phyloP scores from a whole-genome alignment of 1,284 basidiomycete genomes.

The Ustilago xerochloae region DNA sequence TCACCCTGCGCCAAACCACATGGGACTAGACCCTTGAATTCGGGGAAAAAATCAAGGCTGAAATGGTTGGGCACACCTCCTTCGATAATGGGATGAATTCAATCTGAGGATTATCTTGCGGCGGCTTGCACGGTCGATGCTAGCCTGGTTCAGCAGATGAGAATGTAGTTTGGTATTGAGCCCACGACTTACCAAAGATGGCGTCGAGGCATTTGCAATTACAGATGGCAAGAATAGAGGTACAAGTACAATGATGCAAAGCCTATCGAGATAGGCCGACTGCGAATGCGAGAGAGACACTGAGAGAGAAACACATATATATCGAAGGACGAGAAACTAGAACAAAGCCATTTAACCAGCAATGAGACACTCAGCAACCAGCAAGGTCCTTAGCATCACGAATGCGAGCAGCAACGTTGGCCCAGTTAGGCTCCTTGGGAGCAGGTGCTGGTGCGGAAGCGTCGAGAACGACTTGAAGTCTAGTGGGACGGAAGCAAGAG shows the following conservation, averaged over 20 bases:
- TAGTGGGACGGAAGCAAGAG: neutral
- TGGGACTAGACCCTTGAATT: conserved; percentile 7
- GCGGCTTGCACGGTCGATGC: too few species aligned
- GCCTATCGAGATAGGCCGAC: conserved; percentile 6
- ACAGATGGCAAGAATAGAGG: conserved; percentile 8
- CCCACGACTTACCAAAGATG: too few species aligned
- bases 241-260: conserved; percentile 34
- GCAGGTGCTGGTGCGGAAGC: conserved; percentile 27
- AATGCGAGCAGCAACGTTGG: conserved; percentile 40
- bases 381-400: conserved; percentile 46
- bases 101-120: too few species aligned
- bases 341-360: neutral
- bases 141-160: too few species aligned
- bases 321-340: neutral
- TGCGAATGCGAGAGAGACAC: conserved; percentile 6
- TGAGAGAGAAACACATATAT: too few species aligned
- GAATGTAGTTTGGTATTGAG: too few species aligned
- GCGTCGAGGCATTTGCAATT: conserved; percentile 9
- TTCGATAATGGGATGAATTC: too few species aligned
- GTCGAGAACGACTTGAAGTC: conserved; percentile 40
- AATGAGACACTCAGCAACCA: conserved; percentile 25
- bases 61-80: too few species aligned
- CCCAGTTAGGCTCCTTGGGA: conserved; percentile 42
- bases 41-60: neutral
- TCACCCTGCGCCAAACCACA: neutral